These are phyloP conservation scores for Calonectria montana DNA, from an alignment of 2,329 filamentous ascomycete genomes.

Conservation along the genomic window DNA sequence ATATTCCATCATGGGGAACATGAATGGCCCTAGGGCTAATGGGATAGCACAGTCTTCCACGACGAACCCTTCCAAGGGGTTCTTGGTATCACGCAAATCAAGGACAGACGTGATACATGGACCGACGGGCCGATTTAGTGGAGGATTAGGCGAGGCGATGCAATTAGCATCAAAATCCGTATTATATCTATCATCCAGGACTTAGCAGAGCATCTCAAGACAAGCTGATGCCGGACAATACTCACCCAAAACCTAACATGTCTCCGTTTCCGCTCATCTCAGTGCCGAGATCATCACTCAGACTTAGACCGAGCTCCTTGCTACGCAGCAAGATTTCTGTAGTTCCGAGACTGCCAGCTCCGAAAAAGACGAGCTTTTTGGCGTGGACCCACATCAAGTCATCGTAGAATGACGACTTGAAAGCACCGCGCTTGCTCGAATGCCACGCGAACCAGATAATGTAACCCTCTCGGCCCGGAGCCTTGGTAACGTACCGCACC, in stretches of 20 bases:
- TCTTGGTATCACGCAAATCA: slow-evolving; percentile 64
- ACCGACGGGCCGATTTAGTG: slow-evolving; percentile 64
- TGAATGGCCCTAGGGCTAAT: slow-evolving; percentile 63
- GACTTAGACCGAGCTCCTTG: slow-evolving; percentile 65
- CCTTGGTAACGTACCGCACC: slow-evolving; percentile 70
- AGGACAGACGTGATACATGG: slow-evolving; percentile 74
- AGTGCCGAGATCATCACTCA: slow-evolving; percentile 68
- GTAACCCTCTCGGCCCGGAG: slow-evolving; percentile 64
- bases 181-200: slow-evolving; percentile 61
- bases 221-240: background rate
- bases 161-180: slow-evolving; percentile 67
- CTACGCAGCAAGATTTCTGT: slow-evolving; percentile 74
- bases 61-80: slow-evolving; percentile 71
- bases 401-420: slow-evolving; percentile 61
- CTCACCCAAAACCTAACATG: slow-evolving; percentile 70
- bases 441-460: slow-evolving; percentile 75
- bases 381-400: slow-evolving; percentile 77
- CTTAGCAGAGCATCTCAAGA: background rate
- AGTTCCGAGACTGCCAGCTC: slow-evolving; percentile 72
- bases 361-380: slow-evolving; percentile 73
- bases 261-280: slow-evolving; percentile 76
- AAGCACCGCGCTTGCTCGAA: slow-evolving; percentile 66
- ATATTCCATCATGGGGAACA: slow-evolving; percentile 66
- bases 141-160: slow-evolving; percentile 63
- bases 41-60: slow-evolving; percentile 74